Percentiles rank a stretch among this genome's conserved stretches.
Evolutionary conservation across 108 stramenopile genomes (phyloP).

Genomic region (Cylindrotheca closterium): DNA sequence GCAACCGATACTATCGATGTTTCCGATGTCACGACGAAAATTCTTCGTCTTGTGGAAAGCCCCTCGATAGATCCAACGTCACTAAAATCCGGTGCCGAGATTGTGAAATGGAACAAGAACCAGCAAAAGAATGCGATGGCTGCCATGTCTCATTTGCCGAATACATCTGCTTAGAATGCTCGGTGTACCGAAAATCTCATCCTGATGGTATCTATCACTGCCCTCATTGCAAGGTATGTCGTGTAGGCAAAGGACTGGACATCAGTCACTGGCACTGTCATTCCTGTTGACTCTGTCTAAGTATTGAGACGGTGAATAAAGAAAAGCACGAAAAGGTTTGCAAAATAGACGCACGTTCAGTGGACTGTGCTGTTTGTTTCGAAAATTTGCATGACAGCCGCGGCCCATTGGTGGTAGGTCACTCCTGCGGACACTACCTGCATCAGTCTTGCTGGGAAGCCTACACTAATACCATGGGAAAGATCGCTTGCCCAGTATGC

Average conservation of each 20-base stretch:
- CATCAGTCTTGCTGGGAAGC: neutral
- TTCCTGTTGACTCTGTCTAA: neutral
- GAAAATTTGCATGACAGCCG: neutral
- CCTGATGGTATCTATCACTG: neutral
- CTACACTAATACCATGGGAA: neutral
- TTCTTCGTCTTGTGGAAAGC: neutral
- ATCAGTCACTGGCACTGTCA: slow-evolving; percentile 1
- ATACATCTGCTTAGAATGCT: neutral
- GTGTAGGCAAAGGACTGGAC: neutral
- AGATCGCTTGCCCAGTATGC: neutral
- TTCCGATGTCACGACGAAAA: neutral
- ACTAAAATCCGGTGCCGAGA: neutral
- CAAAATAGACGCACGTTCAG: neutral
- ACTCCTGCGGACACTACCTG: neutral
- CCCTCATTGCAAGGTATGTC: neutral
- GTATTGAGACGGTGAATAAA: neutral
- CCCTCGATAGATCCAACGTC: neutral
- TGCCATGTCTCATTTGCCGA: neutral
- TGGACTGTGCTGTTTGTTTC: neutral
- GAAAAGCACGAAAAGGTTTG: neutral
- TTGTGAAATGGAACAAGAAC: neutral
- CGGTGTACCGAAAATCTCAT: neutral
- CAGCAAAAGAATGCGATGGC: neutral
- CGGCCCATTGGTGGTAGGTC: neutral
- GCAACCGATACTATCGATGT: neutral